Evolutionary conservation across 1,139 yeast species (phyloP).

Genomic region (Yamadazyma mexicana): DNA sequence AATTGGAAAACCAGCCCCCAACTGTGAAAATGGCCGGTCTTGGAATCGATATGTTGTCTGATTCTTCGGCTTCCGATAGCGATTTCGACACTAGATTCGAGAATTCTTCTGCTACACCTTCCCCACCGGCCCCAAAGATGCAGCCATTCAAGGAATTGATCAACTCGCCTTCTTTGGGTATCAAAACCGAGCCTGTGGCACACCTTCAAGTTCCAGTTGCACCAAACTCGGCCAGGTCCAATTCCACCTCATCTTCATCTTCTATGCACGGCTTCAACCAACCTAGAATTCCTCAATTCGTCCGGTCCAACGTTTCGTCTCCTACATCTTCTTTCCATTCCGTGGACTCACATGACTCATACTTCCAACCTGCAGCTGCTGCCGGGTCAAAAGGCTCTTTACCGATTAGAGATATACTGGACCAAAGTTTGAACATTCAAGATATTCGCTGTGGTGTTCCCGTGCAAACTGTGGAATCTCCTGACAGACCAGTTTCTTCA

Average conservation of each 20-base stretch:
- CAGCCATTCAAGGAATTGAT: conserved; percentile 23
- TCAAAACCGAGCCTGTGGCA: background rate
- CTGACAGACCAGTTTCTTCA: conserved; percentile 31
- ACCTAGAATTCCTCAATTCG: conserved; percentile 18
- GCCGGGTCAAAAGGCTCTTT: conserved; percentile 1
- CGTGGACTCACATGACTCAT: conserved; percentile 19
- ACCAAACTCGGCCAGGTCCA: conserved; percentile 5
- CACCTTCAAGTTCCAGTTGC: conserved; percentile 3
- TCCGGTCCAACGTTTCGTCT: conserved; percentile 10
- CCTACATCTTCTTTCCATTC: conserved; percentile 21
- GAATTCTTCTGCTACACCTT: conserved; percentile 8
- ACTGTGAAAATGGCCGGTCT: conserved; percentile 30
- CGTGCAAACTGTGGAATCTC: conserved; percentile 9
- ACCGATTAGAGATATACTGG: background rate
- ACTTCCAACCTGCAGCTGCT: conserved; percentile 14
- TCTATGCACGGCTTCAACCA: conserved; percentile 11
- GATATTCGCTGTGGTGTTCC: conserved; percentile 13
- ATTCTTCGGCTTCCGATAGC: conserved; percentile 12
- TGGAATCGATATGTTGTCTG: conserved; percentile 35
- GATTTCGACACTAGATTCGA: conserved; percentile 3
- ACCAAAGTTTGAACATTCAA: conserved; percentile 12
- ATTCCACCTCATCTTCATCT: conserved; percentile 6
- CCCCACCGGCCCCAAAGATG: conserved; percentile 7
- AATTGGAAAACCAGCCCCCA: conserved; percentile 17
- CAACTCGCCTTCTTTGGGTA: conserved; percentile 20